Percentiles rank a stretch among this genome's conserved stretches.
Conservation (phyloP, 352 stramenopile species). For the Ophiocytium majus region DNA sequence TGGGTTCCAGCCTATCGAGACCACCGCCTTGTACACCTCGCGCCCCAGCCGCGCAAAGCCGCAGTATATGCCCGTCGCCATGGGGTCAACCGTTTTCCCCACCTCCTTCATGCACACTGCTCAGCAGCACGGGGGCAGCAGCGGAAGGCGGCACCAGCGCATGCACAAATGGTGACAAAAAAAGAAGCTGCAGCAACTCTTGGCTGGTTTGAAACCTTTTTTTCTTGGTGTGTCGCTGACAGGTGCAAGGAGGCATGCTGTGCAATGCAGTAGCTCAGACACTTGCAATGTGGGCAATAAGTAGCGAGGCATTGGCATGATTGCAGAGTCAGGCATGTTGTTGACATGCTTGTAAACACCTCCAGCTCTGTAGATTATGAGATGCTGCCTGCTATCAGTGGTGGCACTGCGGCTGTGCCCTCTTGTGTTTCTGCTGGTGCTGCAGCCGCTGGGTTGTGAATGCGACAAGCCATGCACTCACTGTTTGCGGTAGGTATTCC, state of each 20-base stretch:
- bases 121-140: slow-evolving; percentile 66
- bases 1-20: slow-evolving; percentile 85
- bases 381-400: not conserved
- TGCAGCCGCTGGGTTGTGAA: not conserved
- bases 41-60: slow-evolving; percentile 79
- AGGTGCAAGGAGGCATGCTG: too few species aligned
- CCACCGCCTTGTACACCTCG: slow-evolving; percentile 80
- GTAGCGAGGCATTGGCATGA: not conserved
- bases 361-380: not conserved
- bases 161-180: not conserved
- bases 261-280: too few species aligned
- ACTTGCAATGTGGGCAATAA: not conserved
- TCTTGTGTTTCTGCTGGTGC: too few species aligned
- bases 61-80: slow-evolving; percentile 83
- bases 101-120: slow-evolving; percentile 71
- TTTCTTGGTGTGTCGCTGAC: too few species aligned
- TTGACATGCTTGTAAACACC: not conserved
- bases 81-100: slow-evolving; percentile 69
- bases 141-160: not conserved
- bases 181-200: not conserved
- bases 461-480: not conserved
- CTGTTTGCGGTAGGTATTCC: slow-evolving; percentile 67
- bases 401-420: not conserved
- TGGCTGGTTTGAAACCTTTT: too few species aligned
- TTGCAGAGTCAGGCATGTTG: not conserved